Percentiles rank a stretch among this genome's conserved stretches.
These are phyloP conservation scores for Thelephora aurantiotincta DNA, from an alignment of 768 basidiomycete species.

Conservation along the genomic window DNA sequence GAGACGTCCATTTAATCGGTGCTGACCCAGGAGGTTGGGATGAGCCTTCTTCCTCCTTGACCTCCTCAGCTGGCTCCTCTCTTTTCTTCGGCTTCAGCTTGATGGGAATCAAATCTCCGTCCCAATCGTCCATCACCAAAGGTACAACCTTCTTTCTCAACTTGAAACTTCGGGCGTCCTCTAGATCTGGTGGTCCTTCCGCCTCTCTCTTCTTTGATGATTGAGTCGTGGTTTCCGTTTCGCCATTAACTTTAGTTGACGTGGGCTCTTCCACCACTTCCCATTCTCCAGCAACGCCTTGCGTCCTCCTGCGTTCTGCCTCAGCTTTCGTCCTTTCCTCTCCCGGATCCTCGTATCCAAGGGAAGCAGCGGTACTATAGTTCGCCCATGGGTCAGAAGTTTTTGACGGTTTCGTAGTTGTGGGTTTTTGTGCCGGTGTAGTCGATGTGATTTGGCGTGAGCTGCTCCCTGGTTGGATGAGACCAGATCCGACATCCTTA, in stretches of 20 bases:
- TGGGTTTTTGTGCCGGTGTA: slow-evolving; percentile 23
- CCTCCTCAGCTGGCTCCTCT: slow-evolving; percentile 11
- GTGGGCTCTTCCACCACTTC: slow-evolving; percentile 33
- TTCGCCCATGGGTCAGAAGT: slow-evolving; percentile 60
- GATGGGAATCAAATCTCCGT: slow-evolving; percentile 57
- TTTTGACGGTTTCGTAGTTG: slow-evolving; percentile 23
- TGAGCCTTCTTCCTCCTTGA: neutral
- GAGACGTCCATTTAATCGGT: slow-evolving; percentile 13
- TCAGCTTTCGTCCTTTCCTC: slow-evolving; percentile 49
- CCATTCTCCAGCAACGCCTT: slow-evolving; percentile 74
- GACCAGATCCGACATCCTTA: slow-evolving; percentile 60
- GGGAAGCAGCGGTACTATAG: slow-evolving; percentile 77
- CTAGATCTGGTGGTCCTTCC: slow-evolving; percentile 27
- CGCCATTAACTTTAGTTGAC: slow-evolving; percentile 10
- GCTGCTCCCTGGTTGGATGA: slow-evolving; percentile 27
- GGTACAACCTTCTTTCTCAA: slow-evolving; percentile 41
- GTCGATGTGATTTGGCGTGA: slow-evolving; percentile 17
- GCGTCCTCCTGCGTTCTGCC: slow-evolving; percentile 38
- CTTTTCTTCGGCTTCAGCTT: slow-evolving; percentile 47
- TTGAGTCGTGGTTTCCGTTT: slow-evolving; percentile 3
- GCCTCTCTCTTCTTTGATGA: slow-evolving; percentile 13
- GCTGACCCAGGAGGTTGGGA: slow-evolving; percentile 4
- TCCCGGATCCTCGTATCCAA: slow-evolving; percentile 73
- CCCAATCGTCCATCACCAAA: slow-evolving; percentile 52
- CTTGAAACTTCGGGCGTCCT: slow-evolving; percentile 44